Percentiles rank a stretch among this genome's conserved stretches.
Evolutionary conservation across 2,329 filamentous ascomycete species (phyloP).

Genomic region (Alternaria viburni): DNA sequence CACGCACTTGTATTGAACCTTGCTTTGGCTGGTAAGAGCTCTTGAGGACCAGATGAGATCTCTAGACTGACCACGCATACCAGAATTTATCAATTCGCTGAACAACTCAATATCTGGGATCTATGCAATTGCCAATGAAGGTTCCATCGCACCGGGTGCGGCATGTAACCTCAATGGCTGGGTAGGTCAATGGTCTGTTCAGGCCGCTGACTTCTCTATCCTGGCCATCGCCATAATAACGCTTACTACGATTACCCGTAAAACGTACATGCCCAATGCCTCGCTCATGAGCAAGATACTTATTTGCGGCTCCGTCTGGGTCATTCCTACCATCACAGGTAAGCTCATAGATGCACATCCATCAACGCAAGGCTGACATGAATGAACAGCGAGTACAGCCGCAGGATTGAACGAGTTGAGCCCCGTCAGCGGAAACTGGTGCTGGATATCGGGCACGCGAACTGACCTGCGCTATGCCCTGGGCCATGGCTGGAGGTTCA

Average conservation of each 20-base stretch:
- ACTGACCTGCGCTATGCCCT: slow-evolving; percentile 6
- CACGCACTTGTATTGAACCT: slow-evolving; percentile 34
- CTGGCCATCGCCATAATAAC: slow-evolving; percentile 55
- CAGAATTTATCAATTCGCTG: slow-evolving; percentile 45
- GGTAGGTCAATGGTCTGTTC: slow-evolving; percentile 53
- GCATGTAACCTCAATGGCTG: slow-evolving; percentile 54
- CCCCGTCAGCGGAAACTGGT: slow-evolving; percentile 13
- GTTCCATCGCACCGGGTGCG: slow-evolving; percentile 32
- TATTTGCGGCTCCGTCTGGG: slow-evolving; percentile 51
- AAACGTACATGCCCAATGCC: slow-evolving; percentile 41
- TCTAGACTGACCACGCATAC: background rate
- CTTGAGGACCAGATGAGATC: background rate
- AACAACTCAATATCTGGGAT: slow-evolving; percentile 54
- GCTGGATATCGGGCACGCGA: slow-evolving; percentile 8
- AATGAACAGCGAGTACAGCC: slow-evolving; percentile 2
- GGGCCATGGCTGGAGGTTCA: slow-evolving; percentile 6
- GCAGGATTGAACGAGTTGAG: background rate
- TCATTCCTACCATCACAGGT: slow-evolving; percentile 38
- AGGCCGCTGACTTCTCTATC: slow-evolving; percentile 50
- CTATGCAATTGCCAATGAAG: slow-evolving; percentile 37
- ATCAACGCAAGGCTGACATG: background rate
- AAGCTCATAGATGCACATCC: background rate
- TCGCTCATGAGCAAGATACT: slow-evolving; percentile 36
- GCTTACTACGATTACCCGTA: slow-evolving; percentile 49
- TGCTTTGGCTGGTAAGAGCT: slow-evolving; percentile 24